A percentile compares a stretch with the other conserved stretches of the same genome.
phyloP scores from a whole-genome alignment of 257 asterid species.

The Solanum corneliomulleri region DNA sequence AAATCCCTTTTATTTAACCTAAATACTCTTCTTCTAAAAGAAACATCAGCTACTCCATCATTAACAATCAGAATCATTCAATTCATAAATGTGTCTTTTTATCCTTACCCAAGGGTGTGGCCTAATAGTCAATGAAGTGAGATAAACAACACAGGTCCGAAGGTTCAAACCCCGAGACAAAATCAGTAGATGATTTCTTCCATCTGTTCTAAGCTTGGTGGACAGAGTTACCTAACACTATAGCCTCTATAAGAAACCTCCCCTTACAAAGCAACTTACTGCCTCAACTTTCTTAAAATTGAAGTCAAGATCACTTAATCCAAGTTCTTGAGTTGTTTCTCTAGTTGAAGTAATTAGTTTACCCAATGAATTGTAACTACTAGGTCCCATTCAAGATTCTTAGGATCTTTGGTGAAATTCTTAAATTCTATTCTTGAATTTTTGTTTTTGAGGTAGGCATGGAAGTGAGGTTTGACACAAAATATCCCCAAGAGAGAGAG shows the following conservation, averaged over 20 bases:
- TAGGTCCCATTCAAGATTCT: not conserved
- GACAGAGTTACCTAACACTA: not conserved
- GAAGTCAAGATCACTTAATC: not conserved
- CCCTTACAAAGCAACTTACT: not conserved
- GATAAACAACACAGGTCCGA: not conserved
- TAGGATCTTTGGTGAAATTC: not conserved
- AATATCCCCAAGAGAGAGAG: not conserved
- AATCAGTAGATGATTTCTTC: not conserved
- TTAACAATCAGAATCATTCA: not conserved
- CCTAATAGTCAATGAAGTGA: not conserved
- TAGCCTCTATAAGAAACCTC: not conserved
- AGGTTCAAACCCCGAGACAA: not conserved
- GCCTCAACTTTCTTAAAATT: not conserved
- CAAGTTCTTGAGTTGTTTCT: not conserved
- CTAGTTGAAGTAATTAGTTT: not conserved
- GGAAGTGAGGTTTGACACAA: not conserved
- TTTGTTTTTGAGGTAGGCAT: not conserved
- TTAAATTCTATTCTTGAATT: not conserved
- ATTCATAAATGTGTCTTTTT: not conserved
- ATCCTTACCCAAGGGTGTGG: not conserved
- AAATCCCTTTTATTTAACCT: not conserved
- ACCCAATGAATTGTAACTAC: not conserved
- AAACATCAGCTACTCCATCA: not conserved
- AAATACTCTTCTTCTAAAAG: not conserved
- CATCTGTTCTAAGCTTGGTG: not conserved